Conservation (phyloP, 352 stramenopile species). For the Phytophthora aleatoria region DNA sequence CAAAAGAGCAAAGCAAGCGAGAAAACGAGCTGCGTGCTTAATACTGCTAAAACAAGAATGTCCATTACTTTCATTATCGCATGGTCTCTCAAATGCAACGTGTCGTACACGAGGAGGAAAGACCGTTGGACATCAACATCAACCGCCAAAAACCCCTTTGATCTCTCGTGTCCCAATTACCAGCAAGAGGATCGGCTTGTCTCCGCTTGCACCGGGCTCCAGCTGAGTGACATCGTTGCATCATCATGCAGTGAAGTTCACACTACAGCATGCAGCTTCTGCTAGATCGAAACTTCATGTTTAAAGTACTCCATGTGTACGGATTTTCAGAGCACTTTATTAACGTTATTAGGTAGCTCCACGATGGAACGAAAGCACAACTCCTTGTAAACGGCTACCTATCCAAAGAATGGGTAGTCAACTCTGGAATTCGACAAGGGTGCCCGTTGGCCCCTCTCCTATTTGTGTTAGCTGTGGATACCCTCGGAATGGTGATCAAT, state of each 20-base stretch:
- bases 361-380: background rate
- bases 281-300: background rate
- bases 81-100: background rate
- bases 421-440: too few relatives aligned
- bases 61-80: background rate
- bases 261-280: conserved; percentile 3
- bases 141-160: background rate
- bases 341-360: background rate
- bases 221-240: conserved; percentile 2
- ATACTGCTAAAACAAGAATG: background rate
- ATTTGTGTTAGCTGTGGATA: too few relatives aligned
- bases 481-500: too few relatives aligned
- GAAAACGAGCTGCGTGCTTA: background rate
- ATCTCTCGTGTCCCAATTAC: background rate
- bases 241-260: background rate
- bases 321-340: background rate
- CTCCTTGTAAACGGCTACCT: background rate
- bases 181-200: background rate
- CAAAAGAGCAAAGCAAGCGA: background rate
- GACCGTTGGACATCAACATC: background rate
- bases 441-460: too few relatives aligned
- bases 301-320: background rate
- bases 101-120: conserved; percentile 4
- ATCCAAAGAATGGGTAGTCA: too few relatives aligned
- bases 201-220: background rate